Base-by-base conservation (phyloP, 805 yeast genomes). In the Kluyveromyces siamensis region DNA sequence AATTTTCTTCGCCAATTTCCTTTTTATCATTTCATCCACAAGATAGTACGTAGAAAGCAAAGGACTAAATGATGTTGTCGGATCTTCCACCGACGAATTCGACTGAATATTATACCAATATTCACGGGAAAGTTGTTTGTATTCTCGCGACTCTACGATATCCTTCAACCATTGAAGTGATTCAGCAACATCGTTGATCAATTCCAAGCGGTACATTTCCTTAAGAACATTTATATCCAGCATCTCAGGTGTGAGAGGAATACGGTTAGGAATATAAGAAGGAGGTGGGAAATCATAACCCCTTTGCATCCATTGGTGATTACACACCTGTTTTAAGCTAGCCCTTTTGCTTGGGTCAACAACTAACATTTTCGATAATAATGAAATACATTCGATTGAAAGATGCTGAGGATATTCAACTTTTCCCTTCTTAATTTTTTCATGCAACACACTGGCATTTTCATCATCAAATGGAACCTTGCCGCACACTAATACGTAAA, bases 381-480 rank as follows among this genome's bases (percentile, higher is more conserved):
- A 69, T 8, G 90, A 84, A 6, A 84, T 76, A 62, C 95, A 91
- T 55, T 87, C 95, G 33, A 77, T 72, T 6, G 95, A 83, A 44
- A 93, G 69, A 68, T 82, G 81, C 37, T 77, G 75, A 8, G 99
- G 98, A 65, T 93, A 93, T 55, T 89, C 96, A 10, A 93, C 96
- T 53, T 81, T 75, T 39, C 98, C 99, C 55, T 82, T 79, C 64
- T 91, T 93, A 64, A 93, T 93, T 66, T 90, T 90, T 54, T 88
- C 95, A 65, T 93, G 99, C 57, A 93, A 73, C 1, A 86, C 90
- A 42, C 90, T 83, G 54, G 95, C 95, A 55, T 87, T 82, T 59
- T 88, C 95, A 63, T 93, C 98, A 66, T 93, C 99, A 65, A 93
- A 93, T 8, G 99, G 99, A 13, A 93, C 98, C 65, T 88, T 90